These are phyloP conservation scores for Vaccinium vitisidaea DNA, from an alignment of 148 eudicot genomes.

Conservation along the genomic window DNA sequence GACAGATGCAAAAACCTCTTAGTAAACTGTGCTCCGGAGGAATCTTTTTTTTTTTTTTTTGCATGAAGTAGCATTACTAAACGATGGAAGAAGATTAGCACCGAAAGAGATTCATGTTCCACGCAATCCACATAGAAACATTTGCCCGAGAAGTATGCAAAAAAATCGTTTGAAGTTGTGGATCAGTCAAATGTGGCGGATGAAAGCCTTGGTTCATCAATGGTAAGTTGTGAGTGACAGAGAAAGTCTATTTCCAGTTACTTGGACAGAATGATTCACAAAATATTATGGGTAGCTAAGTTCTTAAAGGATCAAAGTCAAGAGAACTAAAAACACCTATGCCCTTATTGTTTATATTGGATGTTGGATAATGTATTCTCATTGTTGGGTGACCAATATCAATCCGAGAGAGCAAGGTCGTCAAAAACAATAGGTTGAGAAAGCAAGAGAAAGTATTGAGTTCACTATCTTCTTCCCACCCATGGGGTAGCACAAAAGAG, in stretches of 20 bases:
- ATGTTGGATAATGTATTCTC: background rate
- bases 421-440: background rate
- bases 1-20: background rate
- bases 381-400: background rate
- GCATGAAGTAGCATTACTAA: slow-evolving; percentile 7
- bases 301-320: background rate
- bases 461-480: background rate
- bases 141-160: background rate
- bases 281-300: background rate
- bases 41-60: background rate
- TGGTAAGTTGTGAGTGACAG: background rate
- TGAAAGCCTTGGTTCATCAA: background rate
- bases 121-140: background rate
- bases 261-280: background rate
- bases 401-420: background rate
- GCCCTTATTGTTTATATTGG: background rate
- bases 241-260: background rate
- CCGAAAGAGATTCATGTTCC: background rate
- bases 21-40: background rate
- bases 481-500: too few species aligned
- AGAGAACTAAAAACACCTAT: background rate
- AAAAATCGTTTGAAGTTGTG: background rate
- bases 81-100: background rate
- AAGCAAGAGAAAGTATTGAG: background rate
- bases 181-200: background rate